phyloP scores from a whole-genome alignment of 257 asterid species.

The Gynochthodes officinalis region DNA sequence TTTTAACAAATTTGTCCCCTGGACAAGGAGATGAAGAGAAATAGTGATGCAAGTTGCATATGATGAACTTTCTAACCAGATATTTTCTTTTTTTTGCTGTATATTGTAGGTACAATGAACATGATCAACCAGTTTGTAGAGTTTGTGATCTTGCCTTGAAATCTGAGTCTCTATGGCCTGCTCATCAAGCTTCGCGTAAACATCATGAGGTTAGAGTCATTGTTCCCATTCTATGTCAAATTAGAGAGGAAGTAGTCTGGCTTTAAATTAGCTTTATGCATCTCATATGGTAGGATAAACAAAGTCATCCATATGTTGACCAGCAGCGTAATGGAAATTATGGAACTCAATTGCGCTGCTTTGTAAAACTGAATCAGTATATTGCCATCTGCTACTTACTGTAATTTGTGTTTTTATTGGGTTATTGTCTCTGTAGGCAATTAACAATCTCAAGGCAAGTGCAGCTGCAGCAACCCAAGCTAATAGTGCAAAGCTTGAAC shows the following conservation, averaged over 20 bases:
- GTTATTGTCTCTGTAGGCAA: constrained; percentile 49
- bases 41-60: not conserved
- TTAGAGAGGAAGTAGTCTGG: not conserved
- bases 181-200: constrained; percentile 91
- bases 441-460: constrained; percentile 64
- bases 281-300: no score
- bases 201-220: constrained; percentile 62
- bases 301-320: not conserved
- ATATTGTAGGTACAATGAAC: constrained; percentile 73
- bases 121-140: constrained; percentile 73
- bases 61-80: not conserved
- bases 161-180: constrained; percentile 88
- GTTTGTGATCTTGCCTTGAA: constrained; percentile 74
- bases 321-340: no score
- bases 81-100: not conserved
- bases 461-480: constrained; percentile 56
- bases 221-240: not conserved
- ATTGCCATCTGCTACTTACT: not conserved
- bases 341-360: no score
- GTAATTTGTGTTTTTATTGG: constrained; percentile 5
- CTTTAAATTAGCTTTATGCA: not conserved
- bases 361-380: not conserved
- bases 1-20: not conserved
- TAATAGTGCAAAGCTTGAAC: constrained; percentile 31
- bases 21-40: not conserved